Conservation (phyloP, 2,329 filamentous ascomycete species). For the Nothopassalora personata region DNA sequence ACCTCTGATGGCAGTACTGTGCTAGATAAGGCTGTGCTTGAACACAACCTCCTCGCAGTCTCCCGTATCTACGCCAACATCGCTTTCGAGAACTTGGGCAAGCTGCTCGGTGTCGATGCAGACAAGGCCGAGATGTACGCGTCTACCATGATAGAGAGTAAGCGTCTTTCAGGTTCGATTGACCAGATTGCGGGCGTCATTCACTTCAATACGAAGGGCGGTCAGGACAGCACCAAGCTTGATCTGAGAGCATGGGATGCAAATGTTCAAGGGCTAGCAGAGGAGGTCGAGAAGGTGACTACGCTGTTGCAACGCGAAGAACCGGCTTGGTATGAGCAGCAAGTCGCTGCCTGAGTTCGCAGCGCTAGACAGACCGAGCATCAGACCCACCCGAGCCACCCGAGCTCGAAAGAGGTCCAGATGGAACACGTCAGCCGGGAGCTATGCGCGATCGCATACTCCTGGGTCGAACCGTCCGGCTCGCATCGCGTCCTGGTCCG, state of each 20-base stretch:
- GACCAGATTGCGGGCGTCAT: slow-evolving; percentile 89
- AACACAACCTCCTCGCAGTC: slow-evolving; percentile 88
- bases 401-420: no score
- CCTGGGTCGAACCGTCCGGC: no score
- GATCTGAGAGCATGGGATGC: slow-evolving; percentile 82
- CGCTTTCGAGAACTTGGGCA: slow-evolving; percentile 62
- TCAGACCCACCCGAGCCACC: not conserved
- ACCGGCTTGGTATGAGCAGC: slow-evolving; percentile 52
- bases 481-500: no score
- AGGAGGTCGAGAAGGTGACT: slow-evolving; percentile 84
- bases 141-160: slow-evolving; percentile 93
- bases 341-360: slow-evolving; percentile 29
- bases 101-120: slow-evolving; percentile 69
- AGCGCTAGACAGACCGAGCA: not conserved
- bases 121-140: slow-evolving; percentile 84
- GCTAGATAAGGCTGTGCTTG: slow-evolving; percentile 84
- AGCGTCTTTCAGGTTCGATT: slow-evolving; percentile 77
- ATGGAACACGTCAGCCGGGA: no score
- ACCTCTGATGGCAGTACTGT: slow-evolving; percentile 91
- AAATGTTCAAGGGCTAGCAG: slow-evolving; percentile 78
- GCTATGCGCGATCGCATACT: no score
- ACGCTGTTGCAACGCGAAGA: slow-evolving; percentile 75
- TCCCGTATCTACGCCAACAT: slow-evolving; percentile 56
- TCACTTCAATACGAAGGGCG: slow-evolving; percentile 76
- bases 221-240: slow-evolving; percentile 38